Conservation (phyloP, 768 basidiomycete species). For the Trametes coccinea region DNA sequence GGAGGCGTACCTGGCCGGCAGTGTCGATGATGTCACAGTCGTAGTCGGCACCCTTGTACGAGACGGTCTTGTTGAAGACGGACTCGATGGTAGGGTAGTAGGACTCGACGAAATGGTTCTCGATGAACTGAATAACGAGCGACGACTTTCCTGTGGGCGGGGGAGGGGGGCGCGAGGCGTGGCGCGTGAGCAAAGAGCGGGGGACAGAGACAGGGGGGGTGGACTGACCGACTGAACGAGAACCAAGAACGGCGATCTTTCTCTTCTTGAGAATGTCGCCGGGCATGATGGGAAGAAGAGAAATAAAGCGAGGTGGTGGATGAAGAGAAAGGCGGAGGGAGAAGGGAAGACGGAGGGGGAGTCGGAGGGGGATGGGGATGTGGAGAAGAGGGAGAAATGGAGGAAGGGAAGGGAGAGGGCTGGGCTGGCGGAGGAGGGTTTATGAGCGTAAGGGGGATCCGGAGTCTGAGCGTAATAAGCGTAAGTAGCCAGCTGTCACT, state of each 20-base stretch:
- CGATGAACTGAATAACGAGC: constrained; percentile 88
- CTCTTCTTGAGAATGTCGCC: constrained; percentile 64
- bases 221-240: constrained; percentile 81
- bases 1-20: constrained; percentile 80
- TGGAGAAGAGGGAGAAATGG: constrained; percentile 16
- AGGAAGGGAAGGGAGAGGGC: neutral
- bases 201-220: constrained; percentile 23
- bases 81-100: constrained; percentile 97
- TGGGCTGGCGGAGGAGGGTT: neutral
- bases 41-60: constrained; percentile 87
- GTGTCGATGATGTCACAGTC: constrained; percentile 98
- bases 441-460: constrained; percentile 3
- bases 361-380: constrained; percentile 18
- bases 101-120: constrained; percentile 86
- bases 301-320: constrained; percentile 6
- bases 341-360: constrained; percentile 3
- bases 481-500: neutral
- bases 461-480: neutral
- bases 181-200: constrained; percentile 1
- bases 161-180: constrained; percentile 3
- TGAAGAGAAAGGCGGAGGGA: constrained; percentile 5
- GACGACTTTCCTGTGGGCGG: constrained; percentile 82
- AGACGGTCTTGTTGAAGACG: constrained; percentile 82
- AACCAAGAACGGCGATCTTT: constrained; percentile 86
- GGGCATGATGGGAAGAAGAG: constrained; percentile 31